These are phyloP conservation scores for Pleurotus pulmonarius DNA, from an alignment of 768 basidiomycete genomes.

Conservation along the genomic window DNA sequence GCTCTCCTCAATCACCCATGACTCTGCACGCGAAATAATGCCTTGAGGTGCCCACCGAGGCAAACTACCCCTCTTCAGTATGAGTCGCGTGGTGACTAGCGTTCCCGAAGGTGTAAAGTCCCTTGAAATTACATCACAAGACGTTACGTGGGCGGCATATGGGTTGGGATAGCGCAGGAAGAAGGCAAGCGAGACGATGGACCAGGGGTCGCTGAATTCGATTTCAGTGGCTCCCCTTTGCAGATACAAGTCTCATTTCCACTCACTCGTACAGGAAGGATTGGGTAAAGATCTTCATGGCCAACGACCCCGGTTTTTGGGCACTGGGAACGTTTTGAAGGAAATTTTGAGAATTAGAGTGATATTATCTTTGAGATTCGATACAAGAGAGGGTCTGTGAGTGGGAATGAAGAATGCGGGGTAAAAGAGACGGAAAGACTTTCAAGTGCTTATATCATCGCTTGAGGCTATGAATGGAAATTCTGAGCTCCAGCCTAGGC, in stretches of 20 bases:
- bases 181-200: constrained; percentile 89
- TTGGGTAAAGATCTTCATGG: constrained; percentile 57
- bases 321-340: background rate
- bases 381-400: no score
- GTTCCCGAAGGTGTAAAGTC: constrained; percentile 67
- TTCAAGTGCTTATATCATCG: background rate
- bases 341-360: background rate
- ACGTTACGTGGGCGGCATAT: constrained; percentile 88
- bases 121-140: constrained; percentile 93
- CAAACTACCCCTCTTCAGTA: constrained; percentile 87
- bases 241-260: background rate
- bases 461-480: constrained; percentile 2
- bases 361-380: background rate
- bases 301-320: constrained; percentile 25
- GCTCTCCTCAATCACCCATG: constrained; percentile 94
- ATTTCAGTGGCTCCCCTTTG: background rate
- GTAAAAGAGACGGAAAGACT: constrained; percentile 7
- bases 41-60: constrained; percentile 89
- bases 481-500: constrained; percentile 4
- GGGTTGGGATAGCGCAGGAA: constrained; percentile 96
- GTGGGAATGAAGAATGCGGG: constrained; percentile 1
- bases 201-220: constrained; percentile 78
- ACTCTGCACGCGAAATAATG: constrained; percentile 80
- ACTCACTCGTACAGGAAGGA: constrained; percentile 53
- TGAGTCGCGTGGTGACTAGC: constrained; percentile 83